Evolutionary conservation across 176 grass and related monocot species (phyloP), one percentile per base, ranked within the genome.

Genomic region (Rhynchospora tenuis): DNA sequence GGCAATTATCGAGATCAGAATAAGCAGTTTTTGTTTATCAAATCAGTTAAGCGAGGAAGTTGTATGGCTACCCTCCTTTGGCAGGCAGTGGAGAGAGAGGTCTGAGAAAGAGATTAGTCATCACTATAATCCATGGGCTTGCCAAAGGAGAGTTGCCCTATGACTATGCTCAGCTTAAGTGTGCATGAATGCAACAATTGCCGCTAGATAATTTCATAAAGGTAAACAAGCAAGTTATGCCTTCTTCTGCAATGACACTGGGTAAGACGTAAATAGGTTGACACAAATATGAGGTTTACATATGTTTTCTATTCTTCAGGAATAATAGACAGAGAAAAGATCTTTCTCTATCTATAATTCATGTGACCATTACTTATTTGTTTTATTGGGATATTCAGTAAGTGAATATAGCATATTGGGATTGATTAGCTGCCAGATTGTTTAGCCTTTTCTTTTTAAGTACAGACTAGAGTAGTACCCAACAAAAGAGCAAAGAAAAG

Each of bases 91-190:
- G 12, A 45, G 29, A 28, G 70, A 7, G 16, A 55, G 1, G n/a
- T 1, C 33, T 1, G 12, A 20, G 46, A 28, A 29, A 79, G 16
- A 64, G 43, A 64, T 54, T 42, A 29, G 3, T 15, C 31, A 17
- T 68, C 29, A 66, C 0, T 84, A 29, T 26, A 43, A 72, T 55
- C 51, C 84, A 80, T 5, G 26, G 54, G 73, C 77, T 78, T 59
- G 87, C 87, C 87, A 82, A 89, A 89, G 87, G 83, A 89, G 87
- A 89, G 83, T 61, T 89, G 87, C 87, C 87, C 83, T 89, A 77
- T 46, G 83, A 89, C 83, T 77, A 43, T 2, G 47, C 42, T 59
- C 82, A 73, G 87, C 64, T 88, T 88, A 65, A 57, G 17, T 51
- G 14, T 23, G 57, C 9, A 44, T 52, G 51, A 11, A 43, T 57